Evolutionary conservation across 202 grass and related monocot species (phyloP), one percentile per base, ranked within the genome.

Genomic region (Schoenoplectus tabernaemontani): DNA sequence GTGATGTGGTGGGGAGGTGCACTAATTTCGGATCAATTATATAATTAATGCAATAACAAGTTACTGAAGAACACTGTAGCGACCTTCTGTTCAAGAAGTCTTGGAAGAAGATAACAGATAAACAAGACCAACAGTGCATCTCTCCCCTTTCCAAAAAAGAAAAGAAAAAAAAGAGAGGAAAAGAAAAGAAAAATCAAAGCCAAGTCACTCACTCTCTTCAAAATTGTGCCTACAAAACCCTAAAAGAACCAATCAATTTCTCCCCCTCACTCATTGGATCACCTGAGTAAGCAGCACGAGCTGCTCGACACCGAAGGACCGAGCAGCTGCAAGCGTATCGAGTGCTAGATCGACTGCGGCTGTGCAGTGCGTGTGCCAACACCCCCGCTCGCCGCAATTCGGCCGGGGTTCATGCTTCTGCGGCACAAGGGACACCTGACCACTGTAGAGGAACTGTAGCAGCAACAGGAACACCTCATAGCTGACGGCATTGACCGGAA

Each of bases 381-480:
- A 97, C 0, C 84, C 91, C 6, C 91, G 85, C 72, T 94, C 94
- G 34, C 87, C 82, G 83, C 91, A 97, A 5, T 90, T 87, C 1
- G 84, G 82, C 15, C 94, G 77, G 0, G 89, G 91, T 78, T 97
- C 91, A 56, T 92, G 91, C 34, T 93, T 93, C 86, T 97, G 94
- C 28, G 94, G 91, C 85, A 94, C 91, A 33, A 97, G 84, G 0
- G 94, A 97, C 75, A 97, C 94, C 86, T 93, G 91, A 0, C 94
- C 94, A 86, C 94, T 97, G 89, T 97, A 97, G 4, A 97, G 78
- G 86, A 97, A 97, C 87, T 97, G 94, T 26, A 97, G 91, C 41
- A 97, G 66, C 56, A 97, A 84, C 73, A 97, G 69, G 86, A 97
- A 97, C 83, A 97, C 94, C 84, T 97, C 89, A 83, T 97, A 97